Percentiles rank a stretch among this genome's conserved stretches.
These are phyloP conservation scores for Tolypocladium ovalisporum DNA, from an alignment of 2,329 filamentous ascomycete species.

Conservation along the genomic window DNA sequence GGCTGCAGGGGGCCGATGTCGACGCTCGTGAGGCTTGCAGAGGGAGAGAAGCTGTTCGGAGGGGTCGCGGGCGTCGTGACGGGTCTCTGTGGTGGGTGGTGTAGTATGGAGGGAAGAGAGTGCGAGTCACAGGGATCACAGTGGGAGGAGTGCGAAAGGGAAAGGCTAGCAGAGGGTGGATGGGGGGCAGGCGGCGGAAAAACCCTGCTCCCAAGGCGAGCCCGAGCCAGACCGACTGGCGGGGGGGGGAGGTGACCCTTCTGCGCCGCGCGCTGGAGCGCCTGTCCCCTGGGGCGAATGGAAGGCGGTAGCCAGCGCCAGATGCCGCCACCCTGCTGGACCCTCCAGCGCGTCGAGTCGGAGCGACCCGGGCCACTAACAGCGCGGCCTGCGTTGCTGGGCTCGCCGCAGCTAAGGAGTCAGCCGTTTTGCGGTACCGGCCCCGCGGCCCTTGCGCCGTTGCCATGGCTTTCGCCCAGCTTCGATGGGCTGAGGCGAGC, in stretches of 20 bases:
- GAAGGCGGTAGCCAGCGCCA: not conserved
- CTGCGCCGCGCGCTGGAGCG: not conserved
- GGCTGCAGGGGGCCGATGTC: not conserved
- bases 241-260: too few relatives aligned
- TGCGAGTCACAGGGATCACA: not conserved
- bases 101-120: not conserved
- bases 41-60: not conserved
- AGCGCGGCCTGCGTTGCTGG: slow-evolving; percentile 1
- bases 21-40: not conserved
- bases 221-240: not conserved
- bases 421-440: not conserved
- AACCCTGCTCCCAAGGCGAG: not conserved
- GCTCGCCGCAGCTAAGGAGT: not conserved
- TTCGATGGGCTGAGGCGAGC: slow-evolving; percentile 8
- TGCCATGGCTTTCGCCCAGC: slow-evolving; percentile 14
- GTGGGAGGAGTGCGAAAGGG: not conserved
- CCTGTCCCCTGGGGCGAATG: not conserved
- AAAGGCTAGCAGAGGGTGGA: not conserved
- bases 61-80: not conserved
- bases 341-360: too few relatives aligned
- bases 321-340: too few relatives aligned
- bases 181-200: not conserved
- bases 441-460: not conserved
- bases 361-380: slow-evolving; percentile 9
- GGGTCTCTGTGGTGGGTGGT: not conserved